Evolutionary conservation across 495 filamentous ascomycete genomes (phyloP).

Genomic region (Acidomyces sp.): DNA sequence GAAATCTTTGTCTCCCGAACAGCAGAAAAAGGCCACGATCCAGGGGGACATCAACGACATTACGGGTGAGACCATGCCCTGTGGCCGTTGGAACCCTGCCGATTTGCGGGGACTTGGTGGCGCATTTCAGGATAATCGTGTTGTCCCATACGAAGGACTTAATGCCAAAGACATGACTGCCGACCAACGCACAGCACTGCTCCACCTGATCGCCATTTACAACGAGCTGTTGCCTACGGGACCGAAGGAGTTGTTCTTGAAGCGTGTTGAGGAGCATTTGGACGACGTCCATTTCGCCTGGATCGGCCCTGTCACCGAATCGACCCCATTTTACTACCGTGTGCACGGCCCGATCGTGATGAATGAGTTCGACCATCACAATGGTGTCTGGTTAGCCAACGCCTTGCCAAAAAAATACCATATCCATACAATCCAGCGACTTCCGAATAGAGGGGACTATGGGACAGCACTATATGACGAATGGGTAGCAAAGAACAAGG

Average conservation of each 20-base stretch:
- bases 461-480: slow-evolving; percentile 39
- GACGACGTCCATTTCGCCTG: slow-evolving; percentile 61
- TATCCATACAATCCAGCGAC: slow-evolving; percentile 56
- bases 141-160: slow-evolving; percentile 61
- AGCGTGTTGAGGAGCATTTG: slow-evolving; percentile 39
- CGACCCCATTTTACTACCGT: slow-evolving; percentile 62
- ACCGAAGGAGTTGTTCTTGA: slow-evolving; percentile 39
- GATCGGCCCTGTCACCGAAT: slow-evolving; percentile 54
- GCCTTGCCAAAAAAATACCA: slow-evolving; percentile 62
- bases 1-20: slow-evolving; percentile 41
- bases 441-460: slow-evolving; percentile 65
- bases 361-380: slow-evolving; percentile 69
- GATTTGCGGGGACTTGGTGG: slow-evolving; percentile 40
- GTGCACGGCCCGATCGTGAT: slow-evolving; percentile 61
- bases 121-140: slow-evolving; percentile 61
- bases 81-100: slow-evolving; percentile 16
- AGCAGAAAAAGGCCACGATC: slow-evolving; percentile 49
- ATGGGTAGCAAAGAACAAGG: slow-evolving; percentile 7
- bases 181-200: slow-evolving; percentile 40
- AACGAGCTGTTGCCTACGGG: slow-evolving; percentile 47
- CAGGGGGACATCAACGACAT: slow-evolving; percentile 40
- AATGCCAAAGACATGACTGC: slow-evolving; percentile 32
- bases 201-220: slow-evolving; percentile 45
- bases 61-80: slow-evolving; percentile 13
- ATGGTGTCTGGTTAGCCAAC: slow-evolving; percentile 63